Evolutionary conservation across 257 asterid species (phyloP).

Genomic region (Plantago elongata): DNA sequence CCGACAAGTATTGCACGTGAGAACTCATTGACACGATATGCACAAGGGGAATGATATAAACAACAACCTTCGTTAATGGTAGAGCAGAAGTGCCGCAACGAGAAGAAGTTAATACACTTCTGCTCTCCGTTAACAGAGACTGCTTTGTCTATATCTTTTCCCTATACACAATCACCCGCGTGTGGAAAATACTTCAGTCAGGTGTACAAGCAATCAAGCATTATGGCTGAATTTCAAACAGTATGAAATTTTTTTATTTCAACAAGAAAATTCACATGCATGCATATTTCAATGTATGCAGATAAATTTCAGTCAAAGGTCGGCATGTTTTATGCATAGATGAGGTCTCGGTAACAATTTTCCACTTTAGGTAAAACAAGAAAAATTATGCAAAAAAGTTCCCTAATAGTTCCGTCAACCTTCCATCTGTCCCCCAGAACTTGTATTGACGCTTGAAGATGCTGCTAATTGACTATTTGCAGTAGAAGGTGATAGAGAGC

Average conservation of each 20-base stretch:
- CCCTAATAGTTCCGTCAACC: conserved; percentile 41
- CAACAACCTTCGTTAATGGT: no score
- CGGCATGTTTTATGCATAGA: no score
- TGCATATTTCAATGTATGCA: no score
- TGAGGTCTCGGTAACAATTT: no score
- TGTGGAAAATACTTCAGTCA: background rate
- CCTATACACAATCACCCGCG: background rate
- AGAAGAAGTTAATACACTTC: no score
- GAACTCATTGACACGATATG: background rate
- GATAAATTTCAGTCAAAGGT: no score
- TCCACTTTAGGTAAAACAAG: background rate
- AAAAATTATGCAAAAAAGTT: conserved; percentile 12
- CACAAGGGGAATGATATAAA: background rate
- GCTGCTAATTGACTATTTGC: conserved; percentile 67
- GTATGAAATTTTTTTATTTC: background rate
- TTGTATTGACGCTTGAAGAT: conserved; percentile 76
- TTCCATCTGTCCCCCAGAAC: conserved; percentile 77
- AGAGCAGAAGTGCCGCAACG: no score
- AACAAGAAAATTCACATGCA: no score
- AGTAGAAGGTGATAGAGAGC: conserved; percentile 52
- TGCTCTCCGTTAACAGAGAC: no score
- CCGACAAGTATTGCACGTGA: background rate
- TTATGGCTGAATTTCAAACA: background rate
- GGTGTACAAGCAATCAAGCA: background rate
- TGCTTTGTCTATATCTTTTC: no score